A percentile compares a stretch with the other conserved stretches of the same genome.
Conservation (phyloP, 768 basidiomycete species). For the Galerina sulciceps region DNA sequence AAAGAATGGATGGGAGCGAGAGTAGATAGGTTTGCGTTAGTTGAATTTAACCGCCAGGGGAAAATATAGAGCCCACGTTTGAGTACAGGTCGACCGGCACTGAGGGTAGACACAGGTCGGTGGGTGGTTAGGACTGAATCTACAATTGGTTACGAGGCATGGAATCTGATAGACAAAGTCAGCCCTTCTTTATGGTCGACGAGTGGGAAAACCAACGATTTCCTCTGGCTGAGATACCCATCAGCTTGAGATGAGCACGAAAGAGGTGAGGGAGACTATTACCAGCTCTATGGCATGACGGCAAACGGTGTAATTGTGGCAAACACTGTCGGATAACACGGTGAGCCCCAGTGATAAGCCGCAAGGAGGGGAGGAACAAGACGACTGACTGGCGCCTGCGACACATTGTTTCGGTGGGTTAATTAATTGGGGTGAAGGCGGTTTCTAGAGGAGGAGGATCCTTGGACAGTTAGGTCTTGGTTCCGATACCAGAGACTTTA, state of each 20-base stretch:
- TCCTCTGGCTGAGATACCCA: slow-evolving; percentile 29
- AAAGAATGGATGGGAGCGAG: not conserved
- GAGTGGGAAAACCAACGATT: slow-evolving; percentile 28
- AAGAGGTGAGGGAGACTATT: not conserved
- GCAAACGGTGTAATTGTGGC: slow-evolving; percentile 52
- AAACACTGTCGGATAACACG: slow-evolving; percentile 40
- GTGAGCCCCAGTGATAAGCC: slow-evolving; percentile 23
- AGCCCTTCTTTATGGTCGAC: slow-evolving; percentile 14
- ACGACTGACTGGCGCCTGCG: slow-evolving; percentile 54
- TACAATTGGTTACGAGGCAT: slow-evolving; percentile 52
- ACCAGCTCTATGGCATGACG: slow-evolving; percentile 37
- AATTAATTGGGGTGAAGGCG: slow-evolving; percentile 5
- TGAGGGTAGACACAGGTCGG: slow-evolving; percentile 39
- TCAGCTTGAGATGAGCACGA: not conserved
- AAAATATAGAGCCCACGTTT: slow-evolving; percentile 20
- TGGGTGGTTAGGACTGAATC: slow-evolving; percentile 59
- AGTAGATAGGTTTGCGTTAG: not conserved
- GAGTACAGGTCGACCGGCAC: slow-evolving; percentile 41
- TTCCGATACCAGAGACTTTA: slow-evolving; percentile 11
- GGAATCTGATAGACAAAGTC: slow-evolving; percentile 38
- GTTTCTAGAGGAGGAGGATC: slow-evolving; percentile 7
- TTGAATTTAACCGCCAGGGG: not conserved
- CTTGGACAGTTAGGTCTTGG: not conserved
- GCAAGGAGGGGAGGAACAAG: not conserved
- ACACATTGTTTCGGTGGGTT: slow-evolving; percentile 43